Evolutionary conservation across 768 basidiomycete genomes (phyloP), one percentile per base, ranked within the genome.

Genomic region (Mrakia blollopis): DNA sequence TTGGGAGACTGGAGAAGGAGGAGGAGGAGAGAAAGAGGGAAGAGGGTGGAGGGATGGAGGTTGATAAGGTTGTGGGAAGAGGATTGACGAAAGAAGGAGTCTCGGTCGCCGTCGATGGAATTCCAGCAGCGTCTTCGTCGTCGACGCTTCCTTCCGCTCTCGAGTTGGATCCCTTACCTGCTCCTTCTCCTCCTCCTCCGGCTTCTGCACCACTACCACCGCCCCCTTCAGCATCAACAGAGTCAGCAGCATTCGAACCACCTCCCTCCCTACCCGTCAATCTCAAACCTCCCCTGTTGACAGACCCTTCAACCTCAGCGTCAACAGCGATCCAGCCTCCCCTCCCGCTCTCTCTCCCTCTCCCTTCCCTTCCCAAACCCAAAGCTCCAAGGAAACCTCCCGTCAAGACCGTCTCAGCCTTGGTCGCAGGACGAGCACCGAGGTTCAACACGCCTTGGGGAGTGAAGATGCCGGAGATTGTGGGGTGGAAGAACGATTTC

Each of bases 381-480:
- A 28, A 25, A 35, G 9, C 50, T 13, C 28, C 54, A 35, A 37
- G 23, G 18, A 52, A n/a, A 28, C 30, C 50, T 1, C 28, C 41
- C 25, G 28, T 52, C n/a, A 41, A 41, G 18, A 32, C 54, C 18
- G 23, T 60, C 35, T 32, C 28, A 28, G 52, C 52, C 18, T 28
- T 57, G 0, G 50, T 37, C 21, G 50, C 50, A 7, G 50, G 30
- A 21, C 21, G 50, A 30, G 28, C 69, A 32, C 41, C 47, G n/a
- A 52, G 50, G 50, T 71, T 54, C 69, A 50, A 71, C 52, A 72
- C 71, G 1, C 73, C 73, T 28, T 74, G 73, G 73, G 73, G 73
- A 21, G 50, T 74, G 8, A 54, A 65, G 44, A 50, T 74, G 30
- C 73, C 73, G 2, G 28, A 44, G 1, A 37, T 52, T 32, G 73